These are phyloP conservation scores for Aspergillus luchuensis DNA, from an alignment of 2,329 filamentous ascomycete genomes.

Conservation along the genomic window DNA sequence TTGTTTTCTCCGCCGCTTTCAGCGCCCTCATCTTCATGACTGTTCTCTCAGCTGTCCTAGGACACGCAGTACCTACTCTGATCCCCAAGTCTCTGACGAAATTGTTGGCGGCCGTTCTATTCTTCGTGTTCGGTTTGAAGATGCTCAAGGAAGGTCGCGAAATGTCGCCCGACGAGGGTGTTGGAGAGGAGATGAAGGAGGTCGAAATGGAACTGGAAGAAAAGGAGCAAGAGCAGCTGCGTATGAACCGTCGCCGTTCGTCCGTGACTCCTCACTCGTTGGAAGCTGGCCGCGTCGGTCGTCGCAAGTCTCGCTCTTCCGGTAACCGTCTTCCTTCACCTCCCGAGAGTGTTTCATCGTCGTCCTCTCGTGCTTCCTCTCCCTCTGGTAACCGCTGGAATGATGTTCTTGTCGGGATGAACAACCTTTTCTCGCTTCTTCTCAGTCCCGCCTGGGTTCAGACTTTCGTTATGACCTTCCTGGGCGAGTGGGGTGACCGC, in stretches of 20 bases:
- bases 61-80: constrained; percentile 86
- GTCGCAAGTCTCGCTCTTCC: constrained; percentile 67
- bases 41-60: constrained; percentile 85
- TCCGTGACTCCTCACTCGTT: constrained; percentile 74
- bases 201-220: constrained; percentile 92
- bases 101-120: constrained; percentile 79
- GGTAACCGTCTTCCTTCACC: constrained; percentile 77
- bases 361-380: constrained; percentile 64
- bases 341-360: constrained; percentile 77
- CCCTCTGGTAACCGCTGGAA: constrained; percentile 50
- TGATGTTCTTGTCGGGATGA: constrained; percentile 63
- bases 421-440: constrained; percentile 83
- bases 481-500: constrained; percentile 96
- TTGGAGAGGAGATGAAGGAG: constrained; percentile 96
- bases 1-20: constrained; percentile 96
- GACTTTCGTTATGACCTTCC: constrained; percentile 98
- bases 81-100: constrained; percentile 91
- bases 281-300: constrained; percentile 71
- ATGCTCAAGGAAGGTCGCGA: constrained; percentile 82
- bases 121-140: constrained; percentile 84
- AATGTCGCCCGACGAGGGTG: constrained; percentile 87
- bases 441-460: constrained; percentile 97
- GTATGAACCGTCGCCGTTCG: constrained; percentile 65
- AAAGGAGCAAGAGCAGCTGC: constrained; percentile 77
- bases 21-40: constrained; percentile 92